Conservation (phyloP, 176 grass and related monocot species). For the Melocanna baccifera region DNA sequence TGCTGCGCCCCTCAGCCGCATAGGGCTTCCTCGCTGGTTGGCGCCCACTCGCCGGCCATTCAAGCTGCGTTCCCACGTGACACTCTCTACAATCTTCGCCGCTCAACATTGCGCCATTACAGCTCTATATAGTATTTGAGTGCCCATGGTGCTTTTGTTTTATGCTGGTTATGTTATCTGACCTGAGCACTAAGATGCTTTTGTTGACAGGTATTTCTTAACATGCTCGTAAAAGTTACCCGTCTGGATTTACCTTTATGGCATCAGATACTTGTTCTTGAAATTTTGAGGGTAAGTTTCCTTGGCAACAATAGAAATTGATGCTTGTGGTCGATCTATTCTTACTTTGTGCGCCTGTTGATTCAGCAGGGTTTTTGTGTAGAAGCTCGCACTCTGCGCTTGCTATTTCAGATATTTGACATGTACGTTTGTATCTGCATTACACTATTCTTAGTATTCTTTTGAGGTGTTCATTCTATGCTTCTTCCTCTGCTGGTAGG, state of each 20-base stretch:
- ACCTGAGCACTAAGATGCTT: constrained; percentile 33
- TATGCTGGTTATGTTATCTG: constrained; percentile 27
- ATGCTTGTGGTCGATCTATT: constrained; percentile 3
- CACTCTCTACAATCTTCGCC: too few relatives aligned
- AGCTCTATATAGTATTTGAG: neutral
- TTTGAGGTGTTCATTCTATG: constrained; percentile 19
- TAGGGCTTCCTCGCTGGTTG: too few relatives aligned
- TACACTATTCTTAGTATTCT: constrained; percentile 19
- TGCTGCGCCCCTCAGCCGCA: too few relatives aligned
- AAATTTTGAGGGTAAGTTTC: constrained; percentile 89
- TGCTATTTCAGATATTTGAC: constrained; percentile 96
- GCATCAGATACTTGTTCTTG: constrained; percentile 98
- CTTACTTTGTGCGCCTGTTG: constrained; percentile 13
- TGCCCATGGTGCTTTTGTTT: constrained; percentile 8
- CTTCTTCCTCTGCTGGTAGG: constrained; percentile 10
- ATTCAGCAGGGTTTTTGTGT: constrained; percentile 90
- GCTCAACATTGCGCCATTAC: too few relatives aligned
- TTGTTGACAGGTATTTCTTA: constrained; percentile 82
- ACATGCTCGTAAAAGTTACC: constrained; percentile 96
- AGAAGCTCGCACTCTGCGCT: constrained; percentile 76
- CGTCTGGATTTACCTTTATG: constrained; percentile 92
- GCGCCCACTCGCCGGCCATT: too few relatives aligned
- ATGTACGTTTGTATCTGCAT: constrained; percentile 57
- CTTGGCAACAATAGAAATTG: constrained; percentile 4
- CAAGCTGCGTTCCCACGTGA: too few relatives aligned